Evolutionary conservation across 768 basidiomycete genomes (phyloP).

Genomic region (Tricholoma bakamatsutake): DNA sequence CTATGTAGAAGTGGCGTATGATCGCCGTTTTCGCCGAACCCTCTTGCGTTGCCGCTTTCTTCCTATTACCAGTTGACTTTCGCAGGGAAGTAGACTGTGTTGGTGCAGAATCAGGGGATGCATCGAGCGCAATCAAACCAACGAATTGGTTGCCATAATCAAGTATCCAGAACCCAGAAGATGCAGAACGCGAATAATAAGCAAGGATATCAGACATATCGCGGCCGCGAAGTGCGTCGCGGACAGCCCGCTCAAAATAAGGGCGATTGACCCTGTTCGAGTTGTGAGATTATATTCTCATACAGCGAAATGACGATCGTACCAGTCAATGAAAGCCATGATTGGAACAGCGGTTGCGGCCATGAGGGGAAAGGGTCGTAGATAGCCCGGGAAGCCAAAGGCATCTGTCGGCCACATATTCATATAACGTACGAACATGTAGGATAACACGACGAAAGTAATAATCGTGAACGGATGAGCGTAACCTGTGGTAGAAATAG

Average conservation of each 20-base stretch:
- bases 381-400: constrained; percentile 41
- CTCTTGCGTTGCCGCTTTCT: constrained; percentile 14
- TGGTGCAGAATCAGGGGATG: constrained; percentile 36
- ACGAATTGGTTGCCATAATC: constrained; percentile 54
- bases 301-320: not conserved
- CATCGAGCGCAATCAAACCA: constrained; percentile 68
- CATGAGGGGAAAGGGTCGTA: constrained; percentile 61
- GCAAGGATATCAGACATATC: constrained; percentile 49
- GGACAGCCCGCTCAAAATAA: constrained; percentile 50
- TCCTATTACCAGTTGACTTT: constrained; percentile 15
- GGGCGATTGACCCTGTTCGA: constrained; percentile 61
- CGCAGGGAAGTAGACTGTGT: constrained; percentile 13
- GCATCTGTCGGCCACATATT: constrained; percentile 59
- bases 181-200: constrained; percentile 56
- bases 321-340: constrained; percentile 71
- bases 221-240: constrained; percentile 43
- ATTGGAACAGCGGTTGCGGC: constrained; percentile 57
- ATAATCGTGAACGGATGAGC: constrained; percentile 52
- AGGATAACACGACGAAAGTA: constrained; percentile 57
- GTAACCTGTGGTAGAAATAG: constrained; percentile 34
- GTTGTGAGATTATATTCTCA: not conserved
- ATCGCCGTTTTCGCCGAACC: constrained; percentile 46
- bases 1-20: constrained; percentile 73
- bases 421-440: constrained; percentile 52
- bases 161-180: constrained; percentile 68